These are phyloP conservation scores for Austroboletus niveus DNA, from an alignment of 1,284 basidiomycete genomes.

Conservation along the genomic window DNA sequence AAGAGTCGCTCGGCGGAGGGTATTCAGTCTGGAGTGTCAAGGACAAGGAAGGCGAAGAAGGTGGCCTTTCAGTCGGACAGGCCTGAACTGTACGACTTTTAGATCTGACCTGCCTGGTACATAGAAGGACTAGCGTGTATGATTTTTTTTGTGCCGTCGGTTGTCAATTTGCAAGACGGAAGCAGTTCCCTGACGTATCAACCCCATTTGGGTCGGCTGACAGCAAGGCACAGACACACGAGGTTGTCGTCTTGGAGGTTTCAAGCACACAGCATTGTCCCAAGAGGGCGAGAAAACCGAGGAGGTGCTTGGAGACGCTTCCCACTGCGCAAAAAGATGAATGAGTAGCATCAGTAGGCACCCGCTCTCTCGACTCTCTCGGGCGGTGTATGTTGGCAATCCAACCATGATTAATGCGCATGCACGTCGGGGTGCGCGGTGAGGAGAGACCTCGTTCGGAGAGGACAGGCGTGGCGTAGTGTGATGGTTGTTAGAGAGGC, in stretches of 20 bases:
- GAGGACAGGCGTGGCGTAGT: background rate
- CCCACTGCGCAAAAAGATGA: background rate
- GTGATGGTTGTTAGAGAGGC: conserved; percentile 3
- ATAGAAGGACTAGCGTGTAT: background rate
- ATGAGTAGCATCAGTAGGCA: background rate
- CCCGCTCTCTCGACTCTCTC: background rate
- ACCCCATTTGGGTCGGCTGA: background rate
- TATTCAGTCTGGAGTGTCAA: conserved; percentile 11
- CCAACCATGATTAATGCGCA: background rate
- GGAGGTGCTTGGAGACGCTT: conserved; percentile 9
- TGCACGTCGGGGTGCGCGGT: background rate
- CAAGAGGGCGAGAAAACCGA: conserved; percentile 8
- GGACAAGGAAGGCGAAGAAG: conserved; percentile 51
- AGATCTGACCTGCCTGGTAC: background rate
- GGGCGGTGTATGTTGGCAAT: background rate
- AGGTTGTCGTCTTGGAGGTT: conserved; percentile 10
- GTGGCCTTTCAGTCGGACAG: conserved; percentile 69
- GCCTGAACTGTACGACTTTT: conserved; percentile 65
- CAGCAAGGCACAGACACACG: background rate
- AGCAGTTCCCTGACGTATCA: background rate
- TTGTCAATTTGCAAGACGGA: background rate
- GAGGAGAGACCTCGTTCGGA: background rate
- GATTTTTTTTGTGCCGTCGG: background rate
- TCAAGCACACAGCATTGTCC: conserved; percentile 16
- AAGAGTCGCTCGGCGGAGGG: conserved; percentile 1